Percentiles rank a stretch among this genome's conserved stretches.
phyloP scores from a whole-genome alignment of 768 basidiomycete species.

The Naganishia antarctica region DNA sequence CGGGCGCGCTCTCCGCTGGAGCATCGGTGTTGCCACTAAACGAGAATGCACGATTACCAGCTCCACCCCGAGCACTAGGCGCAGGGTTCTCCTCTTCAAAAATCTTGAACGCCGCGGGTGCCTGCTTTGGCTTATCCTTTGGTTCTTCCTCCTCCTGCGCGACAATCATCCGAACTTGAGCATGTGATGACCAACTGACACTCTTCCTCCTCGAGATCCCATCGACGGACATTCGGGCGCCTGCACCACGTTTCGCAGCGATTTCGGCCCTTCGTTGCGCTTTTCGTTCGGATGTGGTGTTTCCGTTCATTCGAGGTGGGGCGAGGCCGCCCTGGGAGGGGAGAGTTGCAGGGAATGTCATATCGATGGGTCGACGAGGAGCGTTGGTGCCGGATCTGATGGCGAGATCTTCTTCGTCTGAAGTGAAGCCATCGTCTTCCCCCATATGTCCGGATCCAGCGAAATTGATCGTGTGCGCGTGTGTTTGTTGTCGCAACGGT shows the following conservation, averaged over 20 bases:
- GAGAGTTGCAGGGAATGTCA: slow-evolving; percentile 17
- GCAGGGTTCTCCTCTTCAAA: slow-evolving; percentile 1
- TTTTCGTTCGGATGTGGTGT: slow-evolving; percentile 7
- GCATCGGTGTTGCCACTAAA: background rate
- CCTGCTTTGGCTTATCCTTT: background rate
- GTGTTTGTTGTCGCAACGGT: slow-evolving; percentile 29
- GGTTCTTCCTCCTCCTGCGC: slow-evolving; percentile 13
- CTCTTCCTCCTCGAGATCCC: slow-evolving; percentile 32
- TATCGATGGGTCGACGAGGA: background rate
- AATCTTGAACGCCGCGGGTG: slow-evolving; percentile 3
- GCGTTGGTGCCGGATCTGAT: slow-evolving; percentile 1
- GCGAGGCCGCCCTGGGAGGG: slow-evolving; percentile 14
- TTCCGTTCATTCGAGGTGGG: slow-evolving; percentile 1
- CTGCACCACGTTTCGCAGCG: slow-evolving; percentile 16
- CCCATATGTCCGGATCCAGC: background rate
- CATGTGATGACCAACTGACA: slow-evolving; percentile 45
- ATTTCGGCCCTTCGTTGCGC: slow-evolving; percentile 23
- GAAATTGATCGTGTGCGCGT: slow-evolving; percentile 38
- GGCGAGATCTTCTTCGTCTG: slow-evolving; percentile 14
- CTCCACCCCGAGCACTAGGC: background rate
- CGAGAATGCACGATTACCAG: background rate
- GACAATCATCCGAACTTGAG: slow-evolving; percentile 46
- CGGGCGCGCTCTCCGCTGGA: background rate
- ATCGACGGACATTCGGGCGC: slow-evolving; percentile 8
- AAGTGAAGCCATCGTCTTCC: slow-evolving; percentile 6